phyloP scores from a whole-genome alignment of 2,329 filamentous ascomycete species.

The Escovopsis sp. region DNA sequence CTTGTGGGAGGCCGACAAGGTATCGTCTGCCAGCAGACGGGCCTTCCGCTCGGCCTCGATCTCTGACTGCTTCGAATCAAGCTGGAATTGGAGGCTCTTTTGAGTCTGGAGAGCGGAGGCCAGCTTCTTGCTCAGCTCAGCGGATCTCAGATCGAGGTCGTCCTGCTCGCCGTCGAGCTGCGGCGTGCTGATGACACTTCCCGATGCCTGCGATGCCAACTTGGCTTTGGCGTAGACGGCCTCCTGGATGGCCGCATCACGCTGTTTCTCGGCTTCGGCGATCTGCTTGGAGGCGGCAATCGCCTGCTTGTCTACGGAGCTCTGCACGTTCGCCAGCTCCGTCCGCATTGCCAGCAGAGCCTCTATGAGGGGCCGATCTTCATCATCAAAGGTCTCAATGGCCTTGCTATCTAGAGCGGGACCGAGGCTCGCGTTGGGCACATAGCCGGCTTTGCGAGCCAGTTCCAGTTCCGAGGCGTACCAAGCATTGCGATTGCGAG shows the following conservation, averaged over 20 bases:
- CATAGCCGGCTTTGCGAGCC: conserved; percentile 79
- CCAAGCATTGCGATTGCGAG: conserved; percentile 85
- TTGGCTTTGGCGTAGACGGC: conserved; percentile 92
- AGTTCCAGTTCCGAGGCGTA: conserved; percentile 89
- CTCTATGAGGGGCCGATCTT: conserved; percentile 83
- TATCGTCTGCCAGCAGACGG: conserved; percentile 77
- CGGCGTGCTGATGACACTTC: conserved; percentile 46
- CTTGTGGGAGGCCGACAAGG: conserved; percentile 64
- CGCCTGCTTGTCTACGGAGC: conserved; percentile 76
- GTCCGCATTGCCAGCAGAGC: conserved; percentile 81
- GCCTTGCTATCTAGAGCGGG: conserved; percentile 62
- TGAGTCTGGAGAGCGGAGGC: conserved; percentile 68
- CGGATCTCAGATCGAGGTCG: conserved; percentile 38
- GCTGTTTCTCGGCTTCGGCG: conserved; percentile 85
- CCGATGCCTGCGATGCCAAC: conserved; percentile 58
- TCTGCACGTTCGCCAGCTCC: conserved; percentile 80
- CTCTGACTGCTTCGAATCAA: conserved; percentile 55
- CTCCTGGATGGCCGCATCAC: conserved; percentile 86
- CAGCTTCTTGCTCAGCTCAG: conserved; percentile 67
- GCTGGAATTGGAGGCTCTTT: conserved; percentile 60
- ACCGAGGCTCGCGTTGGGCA: conserved; percentile 52
- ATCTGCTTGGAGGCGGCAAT: conserved; percentile 74
- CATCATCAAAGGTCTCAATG: conserved; percentile 71
- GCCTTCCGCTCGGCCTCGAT: conserved; percentile 68
- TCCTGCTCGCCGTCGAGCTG: conserved; percentile 43